Evolutionary conservation across 176 grass and related monocot genomes (phyloP).

Genomic region (Cenchrus purpureus): DNA sequence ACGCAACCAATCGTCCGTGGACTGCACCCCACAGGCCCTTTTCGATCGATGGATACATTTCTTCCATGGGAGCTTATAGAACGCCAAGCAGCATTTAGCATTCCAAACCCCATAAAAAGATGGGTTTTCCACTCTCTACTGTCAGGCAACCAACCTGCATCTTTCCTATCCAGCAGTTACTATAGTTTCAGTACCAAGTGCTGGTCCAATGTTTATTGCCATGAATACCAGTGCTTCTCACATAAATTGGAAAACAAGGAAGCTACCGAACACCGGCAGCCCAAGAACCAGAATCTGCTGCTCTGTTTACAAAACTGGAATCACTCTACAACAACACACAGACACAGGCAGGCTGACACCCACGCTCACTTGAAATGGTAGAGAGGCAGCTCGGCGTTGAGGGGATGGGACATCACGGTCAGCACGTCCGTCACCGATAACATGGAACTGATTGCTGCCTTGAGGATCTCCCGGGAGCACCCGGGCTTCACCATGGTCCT

Average conservation of each 20-base stretch:
- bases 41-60: not conserved
- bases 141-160: not conserved
- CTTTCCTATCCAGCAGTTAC: not conserved
- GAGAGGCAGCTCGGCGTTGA: slow-evolving; percentile 59
- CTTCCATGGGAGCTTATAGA: not conserved
- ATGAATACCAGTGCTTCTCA: not conserved
- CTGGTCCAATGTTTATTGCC: slow-evolving; percentile 40
- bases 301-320: slow-evolving; percentile 21
- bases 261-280: slow-evolving; percentile 33
- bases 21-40: too few relatives aligned
- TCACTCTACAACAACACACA: slow-evolving; percentile 5
- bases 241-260: not conserved
- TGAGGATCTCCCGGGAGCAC: slow-evolving; percentile 61
- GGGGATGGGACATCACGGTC: slow-evolving; percentile 62
- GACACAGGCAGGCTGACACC: not conserved
- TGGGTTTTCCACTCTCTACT: not conserved
- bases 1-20: too few relatives aligned
- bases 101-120: not conserved
- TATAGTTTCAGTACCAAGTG: not conserved
- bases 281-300: slow-evolving; percentile 10
- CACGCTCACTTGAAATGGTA: slow-evolving; percentile 56
- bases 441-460: slow-evolving; percentile 58
- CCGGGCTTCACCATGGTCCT: slow-evolving; percentile 63
- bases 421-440: slow-evolving; percentile 54
- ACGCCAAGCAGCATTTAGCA: not conserved